These are phyloP conservation scores for Tylopilus orsonianus DNA, from an alignment of 1,284 basidiomycete species.

Conservation along the genomic window DNA sequence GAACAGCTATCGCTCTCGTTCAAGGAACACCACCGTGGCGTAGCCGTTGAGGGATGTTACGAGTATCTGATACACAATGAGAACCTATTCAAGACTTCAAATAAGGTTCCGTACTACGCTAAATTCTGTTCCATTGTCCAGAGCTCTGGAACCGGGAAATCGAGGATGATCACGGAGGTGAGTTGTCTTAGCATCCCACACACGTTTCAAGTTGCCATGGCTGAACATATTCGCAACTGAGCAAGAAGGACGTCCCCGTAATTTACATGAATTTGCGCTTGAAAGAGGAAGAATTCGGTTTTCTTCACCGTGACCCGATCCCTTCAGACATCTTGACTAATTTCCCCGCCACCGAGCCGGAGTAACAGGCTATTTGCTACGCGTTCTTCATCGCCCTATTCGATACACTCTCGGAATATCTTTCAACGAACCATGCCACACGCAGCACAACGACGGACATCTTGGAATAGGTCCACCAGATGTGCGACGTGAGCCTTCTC, in stretches of 20 bases:
- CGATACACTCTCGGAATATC: background rate
- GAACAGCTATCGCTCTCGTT: conserved; percentile 1
- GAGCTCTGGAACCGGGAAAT: too few species aligned
- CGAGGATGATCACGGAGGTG: conserved; percentile 22
- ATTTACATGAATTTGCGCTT: conserved; percentile 25
- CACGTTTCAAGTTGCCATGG: rapidly evolving
- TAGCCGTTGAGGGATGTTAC: conserved; percentile 15
- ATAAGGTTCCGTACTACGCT: too few species aligned
- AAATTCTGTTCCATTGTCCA: too few species aligned
- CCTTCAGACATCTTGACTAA: conserved; percentile 10
- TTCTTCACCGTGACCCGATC: conserved; percentile 14
- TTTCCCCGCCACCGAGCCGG: background rate
- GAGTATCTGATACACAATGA: conserved; percentile 18
- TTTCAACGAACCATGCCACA: background rate
- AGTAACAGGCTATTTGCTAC: background rate
- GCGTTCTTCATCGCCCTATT: too few species aligned
- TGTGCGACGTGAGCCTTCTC: too few species aligned
- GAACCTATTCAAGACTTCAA: conserved; percentile 19
- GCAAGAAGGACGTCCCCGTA: conserved; percentile 10
- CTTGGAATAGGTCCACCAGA: background rate
- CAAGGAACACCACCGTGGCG: conserved; percentile 4
- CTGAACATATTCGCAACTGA: conserved; percentile 9
- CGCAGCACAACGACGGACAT: background rate
- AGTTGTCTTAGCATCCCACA: too few species aligned
- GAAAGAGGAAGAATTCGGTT: too few species aligned